Evolutionary conservation across 768 basidiomycete genomes (phyloP).

Genomic region (Austroboletus festivus): DNA sequence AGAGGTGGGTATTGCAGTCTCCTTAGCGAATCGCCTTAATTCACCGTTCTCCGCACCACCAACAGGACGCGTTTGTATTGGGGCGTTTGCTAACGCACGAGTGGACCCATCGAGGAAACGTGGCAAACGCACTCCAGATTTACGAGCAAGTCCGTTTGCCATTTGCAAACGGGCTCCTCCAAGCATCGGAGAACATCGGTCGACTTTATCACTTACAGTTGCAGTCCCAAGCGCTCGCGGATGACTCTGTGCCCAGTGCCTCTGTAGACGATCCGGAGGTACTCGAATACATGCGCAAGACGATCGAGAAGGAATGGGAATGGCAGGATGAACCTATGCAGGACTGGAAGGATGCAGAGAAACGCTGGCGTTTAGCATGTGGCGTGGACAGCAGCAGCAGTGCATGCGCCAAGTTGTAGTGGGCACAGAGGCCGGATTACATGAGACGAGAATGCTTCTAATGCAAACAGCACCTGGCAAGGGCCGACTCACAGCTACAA

Average conservation of each 20-base stretch:
- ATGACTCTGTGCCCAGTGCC: not conserved
- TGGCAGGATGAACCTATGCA: slow-evolving; percentile 12
- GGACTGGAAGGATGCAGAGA: slow-evolving; percentile 13
- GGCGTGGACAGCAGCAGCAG: not conserved
- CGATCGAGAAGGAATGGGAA: slow-evolving; percentile 18
- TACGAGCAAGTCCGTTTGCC: slow-evolving; percentile 35
- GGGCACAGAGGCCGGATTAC: no score
- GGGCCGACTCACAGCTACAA: no score
- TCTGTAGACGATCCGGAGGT: slow-evolving; percentile 3
- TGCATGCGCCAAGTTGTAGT: no score
- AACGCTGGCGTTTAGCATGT: slow-evolving; percentile 6
- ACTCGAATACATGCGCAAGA: slow-evolving; percentile 6
- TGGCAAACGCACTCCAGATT: slow-evolving; percentile 25
- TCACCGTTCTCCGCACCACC: not conserved
- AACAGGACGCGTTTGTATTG: slow-evolving; percentile 31
- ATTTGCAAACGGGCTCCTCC: slow-evolving; percentile 23
- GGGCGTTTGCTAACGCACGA: slow-evolving; percentile 28
- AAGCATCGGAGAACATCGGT: slow-evolving; percentile 18
- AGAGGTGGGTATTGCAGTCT: slow-evolving; percentile 40
- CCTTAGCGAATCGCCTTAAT: no score
- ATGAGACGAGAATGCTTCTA: no score
- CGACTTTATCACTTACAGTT: slow-evolving; percentile 20
- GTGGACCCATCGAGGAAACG: slow-evolving; percentile 18
- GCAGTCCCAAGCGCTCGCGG: not conserved
- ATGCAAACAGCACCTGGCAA: no score